These are phyloP conservation scores for Crithidia mellificae DNA, from an alignment of 208 protist species.

Conservation along the genomic window DNA sequence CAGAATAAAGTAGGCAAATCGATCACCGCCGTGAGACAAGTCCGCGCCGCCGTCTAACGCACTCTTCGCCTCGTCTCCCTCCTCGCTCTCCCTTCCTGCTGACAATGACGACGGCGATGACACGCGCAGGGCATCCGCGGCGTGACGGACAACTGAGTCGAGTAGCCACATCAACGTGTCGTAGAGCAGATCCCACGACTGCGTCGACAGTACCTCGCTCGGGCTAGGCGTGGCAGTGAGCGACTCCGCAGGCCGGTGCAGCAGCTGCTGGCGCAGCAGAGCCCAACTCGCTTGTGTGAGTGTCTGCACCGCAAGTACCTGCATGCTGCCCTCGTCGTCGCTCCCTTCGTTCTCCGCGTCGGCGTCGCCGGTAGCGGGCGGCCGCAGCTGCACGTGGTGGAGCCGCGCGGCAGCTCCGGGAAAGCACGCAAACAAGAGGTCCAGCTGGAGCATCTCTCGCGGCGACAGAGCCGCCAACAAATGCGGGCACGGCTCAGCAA, in stretches of 20 bases:
- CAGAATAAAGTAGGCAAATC: conserved; percentile 28
- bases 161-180: conserved; percentile 34
- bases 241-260: conserved; percentile 25
- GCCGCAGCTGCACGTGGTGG: conserved; percentile 52
- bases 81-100: too few species aligned
- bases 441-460: conserved; percentile 53
- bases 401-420: conserved; percentile 51
- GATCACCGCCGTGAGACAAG: neutral
- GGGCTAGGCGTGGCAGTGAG: conserved; percentile 22
- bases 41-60: neutral
- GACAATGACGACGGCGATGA: neutral
- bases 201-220: conserved; percentile 28
- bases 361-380: neutral
- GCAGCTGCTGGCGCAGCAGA: conserved; percentile 17
- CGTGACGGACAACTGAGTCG: conserved; percentile 22
- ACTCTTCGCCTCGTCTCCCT: neutral
- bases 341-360: neutral
- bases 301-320: conserved; percentile 26
- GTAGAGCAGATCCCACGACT: conserved; percentile 36
- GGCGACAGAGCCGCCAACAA: conserved; percentile 59
- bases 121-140: conserved; percentile 18
- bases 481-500: conserved; percentile 19
- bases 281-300: conserved; percentile 23
- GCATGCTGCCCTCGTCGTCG: conserved; percentile 14
- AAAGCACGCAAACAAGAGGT: conserved; percentile 58